Evolutionary conservation across 257 asterid genomes (phyloP), one percentile per base, ranked within the genome.

Genomic region (Leptodermis oblonga): DNA sequence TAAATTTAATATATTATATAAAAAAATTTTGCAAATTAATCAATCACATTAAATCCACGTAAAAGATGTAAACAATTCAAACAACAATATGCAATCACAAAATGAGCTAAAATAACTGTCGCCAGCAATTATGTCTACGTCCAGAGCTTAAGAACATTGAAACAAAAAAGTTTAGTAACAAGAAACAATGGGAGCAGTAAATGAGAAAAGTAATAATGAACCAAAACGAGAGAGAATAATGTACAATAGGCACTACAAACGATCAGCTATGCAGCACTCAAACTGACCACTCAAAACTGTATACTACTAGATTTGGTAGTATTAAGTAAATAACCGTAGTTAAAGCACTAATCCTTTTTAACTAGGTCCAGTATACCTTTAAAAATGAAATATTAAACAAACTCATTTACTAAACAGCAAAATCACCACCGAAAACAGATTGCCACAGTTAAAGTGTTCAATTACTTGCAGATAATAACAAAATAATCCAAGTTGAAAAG

Each of bases 401-500:
- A 62, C 45, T 37, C 31, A n/a, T 62, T 10, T 14, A 60, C n/a
- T 33, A 25, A 41, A 60, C 65, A 33, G 9, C 0, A 0, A 5
- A 59, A 60, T 15, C 45, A 41, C 6, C 37, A 22, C n/a, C 34
- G 11, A 22, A 43, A 37, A 12, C 33, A 62, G 17, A 62, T 22
- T 5, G n/a, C 28, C 10, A 62, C 7, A 22, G 26, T n/a, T 37
- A 22, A 31, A 10, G n/a, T n/a, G n/a, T n/a, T n/a, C n/a, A n/a
- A n/a, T 11, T 8, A 13, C 39, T 63, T 31, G 22, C 53, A 23
- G 20, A 55, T 17, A 53, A 62, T 28, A 48, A 37, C 28, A 26
- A 70, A 73, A 58, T 42, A 55, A 65, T 14, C 37, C 15, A 33
- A 63, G 52, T 23, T 53, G 39, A 34, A 34, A 23, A 25, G 25